A percentile compares a stretch with the other conserved stretches of the same genome.
Evolutionary conservation across 352 stramenopile species (phyloP).

Genomic region (Phytopythium ostracodes): DNA sequence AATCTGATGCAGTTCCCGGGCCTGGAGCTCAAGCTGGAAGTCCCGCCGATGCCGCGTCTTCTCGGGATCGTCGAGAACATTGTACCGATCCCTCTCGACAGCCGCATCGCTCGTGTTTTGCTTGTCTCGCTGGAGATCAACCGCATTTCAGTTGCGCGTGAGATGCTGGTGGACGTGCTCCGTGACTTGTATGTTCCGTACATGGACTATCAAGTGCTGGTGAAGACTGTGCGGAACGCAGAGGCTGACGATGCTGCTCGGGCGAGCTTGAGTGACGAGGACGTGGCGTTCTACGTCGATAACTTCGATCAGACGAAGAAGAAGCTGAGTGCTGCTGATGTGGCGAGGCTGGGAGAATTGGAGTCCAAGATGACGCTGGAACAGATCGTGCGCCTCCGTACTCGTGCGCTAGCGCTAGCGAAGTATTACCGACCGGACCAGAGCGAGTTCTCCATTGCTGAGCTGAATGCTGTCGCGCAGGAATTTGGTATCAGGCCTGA

Average conservation of each 20-base stretch:
- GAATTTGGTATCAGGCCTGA: conserved; percentile 33
- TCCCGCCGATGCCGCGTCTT: conserved; percentile 50
- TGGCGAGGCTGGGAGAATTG: conserved; percentile 26
- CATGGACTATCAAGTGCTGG: conserved; percentile 45
- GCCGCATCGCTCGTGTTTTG: conserved; percentile 38
- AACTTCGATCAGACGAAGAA: conserved; percentile 51
- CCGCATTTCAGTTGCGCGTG: conserved; percentile 34
- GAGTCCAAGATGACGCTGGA: conserved; percentile 43
- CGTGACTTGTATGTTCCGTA: conserved; percentile 54
- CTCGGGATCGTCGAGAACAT: conserved; percentile 56
- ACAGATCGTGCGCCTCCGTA: conserved; percentile 46
- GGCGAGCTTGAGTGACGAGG: conserved; percentile 35
- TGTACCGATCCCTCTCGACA: conserved; percentile 39
- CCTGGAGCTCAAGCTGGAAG: conserved; percentile 41
- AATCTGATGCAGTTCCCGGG: conserved; percentile 34
- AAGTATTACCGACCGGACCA: conserved; percentile 39
- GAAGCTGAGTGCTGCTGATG: conserved; percentile 15
- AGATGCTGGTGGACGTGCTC: conserved; percentile 41
- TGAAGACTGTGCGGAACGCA: conserved; percentile 42
- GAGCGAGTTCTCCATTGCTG: conserved; percentile 34
- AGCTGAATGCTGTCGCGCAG: conserved; percentile 33
- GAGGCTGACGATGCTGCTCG: conserved; percentile 38
- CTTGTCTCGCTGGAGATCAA: conserved; percentile 32
- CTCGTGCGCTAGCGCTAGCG: conserved; percentile 26
- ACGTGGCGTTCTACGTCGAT: conserved; percentile 44